Evolutionary conservation across 192 early-diverging fungal species (phyloP), one percentile per base, ranked within the genome.

Genomic region (Linnemannia schmuckeri): DNA sequence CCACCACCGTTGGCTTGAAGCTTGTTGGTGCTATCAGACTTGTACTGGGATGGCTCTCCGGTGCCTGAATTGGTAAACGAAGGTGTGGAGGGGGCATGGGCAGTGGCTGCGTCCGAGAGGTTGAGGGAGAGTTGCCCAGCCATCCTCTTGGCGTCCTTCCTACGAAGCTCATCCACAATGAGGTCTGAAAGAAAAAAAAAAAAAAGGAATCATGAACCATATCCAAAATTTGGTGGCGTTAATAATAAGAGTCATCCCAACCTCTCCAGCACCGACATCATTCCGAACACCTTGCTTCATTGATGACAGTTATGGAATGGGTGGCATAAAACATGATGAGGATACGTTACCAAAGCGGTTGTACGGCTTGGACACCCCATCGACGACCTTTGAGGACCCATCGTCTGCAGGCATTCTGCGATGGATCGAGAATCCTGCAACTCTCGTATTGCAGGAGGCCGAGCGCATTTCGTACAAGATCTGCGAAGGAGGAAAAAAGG

Each of bases 151-250:
- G 61, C 61, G 33, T 71, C 70, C 22, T 41, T 71, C 70, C 38
- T n/a, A 20, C 24, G 70, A 41, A 79, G 77, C 9, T 49, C 52
- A 55, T 79, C 37, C 17, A 79, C 70, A 30, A 79, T 79, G 2
- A 79, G n/a, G 41, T 70, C 77, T 79, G 22, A 9, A 72, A 5
- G 42, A 55, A 35, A 52, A 44, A 27, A 55, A 40, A 24, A 69
- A 42, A 22, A 24, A 47, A 37, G 13, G 17, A 20, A 12, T 2
- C 30, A 35, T 18, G 5, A 52, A 52, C 4, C 3, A 10, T 38
- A 38, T 37, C 37, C 6, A 71, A 40, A 40, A 38, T 20, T 33
- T 71, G 13, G 37, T 40, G 40, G 42, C 42, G 40, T 41, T n/a
- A 35, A n/a, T 17, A n/a, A 68, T 1, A 7, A 72, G 10, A 68